Conservation (phyloP, 2,329 filamentous ascomycete genomes). For the Coniochaeta sp. region DNA sequence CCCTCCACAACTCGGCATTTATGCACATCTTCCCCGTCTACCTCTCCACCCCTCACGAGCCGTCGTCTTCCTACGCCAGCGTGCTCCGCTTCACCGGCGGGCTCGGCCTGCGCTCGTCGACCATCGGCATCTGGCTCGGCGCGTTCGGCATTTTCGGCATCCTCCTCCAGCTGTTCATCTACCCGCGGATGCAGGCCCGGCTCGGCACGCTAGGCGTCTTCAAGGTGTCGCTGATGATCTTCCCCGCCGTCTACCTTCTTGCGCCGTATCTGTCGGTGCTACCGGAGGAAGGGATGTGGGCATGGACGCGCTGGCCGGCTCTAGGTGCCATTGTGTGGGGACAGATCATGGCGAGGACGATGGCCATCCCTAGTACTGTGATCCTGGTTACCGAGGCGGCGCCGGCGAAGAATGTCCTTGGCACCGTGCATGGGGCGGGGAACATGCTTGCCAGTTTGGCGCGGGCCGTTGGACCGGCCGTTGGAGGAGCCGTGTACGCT, state of each 20-base stretch:
- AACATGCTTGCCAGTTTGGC: constrained; percentile 19
- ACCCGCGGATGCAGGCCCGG: constrained; percentile 48
- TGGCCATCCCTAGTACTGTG: constrained; percentile 34
- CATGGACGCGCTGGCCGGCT: constrained; percentile 44
- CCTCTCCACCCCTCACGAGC: constrained; percentile 45
- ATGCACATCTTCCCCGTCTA: constrained; percentile 52
- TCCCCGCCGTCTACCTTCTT: constrained; percentile 49
- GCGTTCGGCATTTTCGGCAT: constrained; percentile 55
- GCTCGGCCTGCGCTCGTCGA: constrained; percentile 32
- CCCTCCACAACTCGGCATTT: constrained; percentile 58
- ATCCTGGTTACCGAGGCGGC: constrained; percentile 31
- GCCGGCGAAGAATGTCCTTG: constrained; percentile 25
- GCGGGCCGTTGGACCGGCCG: constrained; percentile 20
- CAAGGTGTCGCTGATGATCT: constrained; percentile 50
- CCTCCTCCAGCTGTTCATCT: constrained; percentile 53
- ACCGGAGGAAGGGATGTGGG: constrained; percentile 28
- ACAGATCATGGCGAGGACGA: constrained; percentile 56
- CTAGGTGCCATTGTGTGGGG: constrained; percentile 48
- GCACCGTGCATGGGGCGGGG: constrained; percentile 28
- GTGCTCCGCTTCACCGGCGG: constrained; percentile 50
- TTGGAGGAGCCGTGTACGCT: constrained; percentile 20
- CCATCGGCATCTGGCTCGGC: constrained; percentile 38
- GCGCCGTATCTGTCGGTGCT: constrained; percentile 55
- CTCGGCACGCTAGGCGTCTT: constrained; percentile 55
- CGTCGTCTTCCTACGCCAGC: constrained; percentile 19